These are phyloP conservation scores for Paralagenidium karlingii DNA, from an alignment of 352 stramenopile species.

Conservation along the genomic window DNA sequence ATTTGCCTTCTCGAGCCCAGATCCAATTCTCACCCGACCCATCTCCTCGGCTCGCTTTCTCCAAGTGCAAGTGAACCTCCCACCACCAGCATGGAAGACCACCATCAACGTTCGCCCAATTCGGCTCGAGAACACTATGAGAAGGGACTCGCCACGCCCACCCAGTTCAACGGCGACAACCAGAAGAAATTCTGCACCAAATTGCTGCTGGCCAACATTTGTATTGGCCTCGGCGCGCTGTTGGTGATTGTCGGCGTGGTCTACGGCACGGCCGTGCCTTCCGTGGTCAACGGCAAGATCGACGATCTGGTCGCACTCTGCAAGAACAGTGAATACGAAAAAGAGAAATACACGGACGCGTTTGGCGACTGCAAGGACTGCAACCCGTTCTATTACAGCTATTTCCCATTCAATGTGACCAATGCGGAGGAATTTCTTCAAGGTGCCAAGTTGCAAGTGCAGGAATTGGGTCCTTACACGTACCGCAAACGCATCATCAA, in stretches of 20 bases:
- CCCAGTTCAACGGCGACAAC: too few relatives aligned
- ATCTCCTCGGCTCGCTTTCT: too few relatives aligned
- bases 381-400: conserved; percentile 51
- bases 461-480: conserved; percentile 55
- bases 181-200: too few relatives aligned
- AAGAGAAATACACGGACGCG: conserved; percentile 28
- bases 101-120: too few relatives aligned
- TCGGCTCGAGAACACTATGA: too few relatives aligned
- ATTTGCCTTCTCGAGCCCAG: too few relatives aligned
- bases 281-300: conserved; percentile 31
- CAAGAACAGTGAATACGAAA: conserved; percentile 19
- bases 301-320: conserved; percentile 29
- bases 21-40: too few relatives aligned
- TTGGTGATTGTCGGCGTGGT: conserved; percentile 33
- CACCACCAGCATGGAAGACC: too few relatives aligned
- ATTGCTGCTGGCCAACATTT: not conserved
- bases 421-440: conserved; percentile 50
- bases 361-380: conserved; percentile 71
- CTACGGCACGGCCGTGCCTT: conserved; percentile 35
- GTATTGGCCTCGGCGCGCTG: conserved; percentile 18
- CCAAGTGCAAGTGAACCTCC: too few relatives aligned
- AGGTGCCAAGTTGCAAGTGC: conserved; percentile 37
- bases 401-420: conserved; percentile 66
- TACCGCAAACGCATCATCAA: conserved; percentile 53
- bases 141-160: too few relatives aligned